These are phyloP conservation scores for Aphanomyces cochlioides DNA, from an alignment of 352 stramenopile genomes.

Conservation along the genomic window DNA sequence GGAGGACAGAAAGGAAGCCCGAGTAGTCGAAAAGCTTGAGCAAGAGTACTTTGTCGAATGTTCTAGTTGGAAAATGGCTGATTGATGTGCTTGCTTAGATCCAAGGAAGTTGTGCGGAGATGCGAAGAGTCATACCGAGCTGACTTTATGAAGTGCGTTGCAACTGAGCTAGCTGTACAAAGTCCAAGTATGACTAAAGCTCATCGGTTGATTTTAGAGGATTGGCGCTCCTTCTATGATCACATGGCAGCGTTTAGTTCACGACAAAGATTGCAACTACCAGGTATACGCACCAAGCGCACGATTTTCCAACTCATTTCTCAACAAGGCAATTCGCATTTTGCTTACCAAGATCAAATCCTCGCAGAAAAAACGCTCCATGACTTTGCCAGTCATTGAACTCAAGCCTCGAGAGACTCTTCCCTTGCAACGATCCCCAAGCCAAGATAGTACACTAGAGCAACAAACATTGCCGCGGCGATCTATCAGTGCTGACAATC, in stretches of 20 bases:
- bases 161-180: slow-evolving; percentile 12
- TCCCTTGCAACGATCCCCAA: not conserved
- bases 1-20: slow-evolving; percentile 6
- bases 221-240: slow-evolving; percentile 15
- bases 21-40: slow-evolving; percentile 9
- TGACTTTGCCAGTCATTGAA: not conserved
- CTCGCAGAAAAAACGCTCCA: slow-evolving; percentile 10
- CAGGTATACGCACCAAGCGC: not conserved
- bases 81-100: not conserved
- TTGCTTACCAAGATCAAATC: slow-evolving; percentile 23
- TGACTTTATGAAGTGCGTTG: slow-evolving; percentile 14
- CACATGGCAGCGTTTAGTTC: slow-evolving; percentile 15
- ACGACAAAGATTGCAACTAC: slow-evolving; percentile 23
- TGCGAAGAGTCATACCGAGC: slow-evolving; percentile 21
- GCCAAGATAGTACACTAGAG: too few species aligned
- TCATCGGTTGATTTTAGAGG: not conserved
- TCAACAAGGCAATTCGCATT: slow-evolving; percentile 12
- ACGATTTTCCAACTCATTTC: not conserved
- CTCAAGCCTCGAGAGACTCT: not conserved
- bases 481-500: not conserved
- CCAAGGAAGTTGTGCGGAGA: slow-evolving; percentile 8
- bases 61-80: not conserved
- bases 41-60: not conserved
- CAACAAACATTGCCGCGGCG: too few species aligned
- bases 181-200: not conserved